phyloP scores from a whole-genome alignment of 176 grass and related monocot species.

The Hyparrhenia diplandra region DNA sequence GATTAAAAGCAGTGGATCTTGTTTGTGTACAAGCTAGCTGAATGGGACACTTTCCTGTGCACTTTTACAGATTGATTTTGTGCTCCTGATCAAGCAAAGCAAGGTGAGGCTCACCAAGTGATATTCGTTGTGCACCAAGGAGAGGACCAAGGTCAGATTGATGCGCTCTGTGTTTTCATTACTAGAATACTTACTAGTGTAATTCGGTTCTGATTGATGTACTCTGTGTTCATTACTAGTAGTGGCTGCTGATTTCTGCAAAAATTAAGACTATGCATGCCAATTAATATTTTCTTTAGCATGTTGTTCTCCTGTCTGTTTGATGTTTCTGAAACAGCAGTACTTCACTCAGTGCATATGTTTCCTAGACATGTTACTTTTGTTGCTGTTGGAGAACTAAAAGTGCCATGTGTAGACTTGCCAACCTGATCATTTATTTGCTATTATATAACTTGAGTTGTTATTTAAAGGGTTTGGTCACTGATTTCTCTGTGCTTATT shows the following conservation, averaged over 20 bases:
- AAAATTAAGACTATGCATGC: neutral
- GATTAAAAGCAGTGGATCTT: neutral
- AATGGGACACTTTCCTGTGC: neutral
- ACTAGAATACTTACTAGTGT: neutral
- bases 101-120: conserved; percentile 93
- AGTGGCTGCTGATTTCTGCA: neutral
- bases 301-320: neutral
- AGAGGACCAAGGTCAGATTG: conserved; percentile 76
- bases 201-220: conserved; percentile 5
- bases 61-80: conserved; percentile 66
- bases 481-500: neutral
- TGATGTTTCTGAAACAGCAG: neutral
- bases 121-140: conserved; percentile 84
- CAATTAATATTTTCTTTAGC: neutral
- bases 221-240: neutral
- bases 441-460: neutral
- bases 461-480: neutral
- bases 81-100: conserved; percentile 78
- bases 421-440: neutral
- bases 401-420: neutral
- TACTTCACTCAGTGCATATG: neutral
- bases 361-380: neutral
- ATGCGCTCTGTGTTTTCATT: neutral
- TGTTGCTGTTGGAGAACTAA: neutral
- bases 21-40: neutral